Conservation (phyloP, 2,329 filamentous ascomycete genomes). For the Curvularia sp. region DNA sequence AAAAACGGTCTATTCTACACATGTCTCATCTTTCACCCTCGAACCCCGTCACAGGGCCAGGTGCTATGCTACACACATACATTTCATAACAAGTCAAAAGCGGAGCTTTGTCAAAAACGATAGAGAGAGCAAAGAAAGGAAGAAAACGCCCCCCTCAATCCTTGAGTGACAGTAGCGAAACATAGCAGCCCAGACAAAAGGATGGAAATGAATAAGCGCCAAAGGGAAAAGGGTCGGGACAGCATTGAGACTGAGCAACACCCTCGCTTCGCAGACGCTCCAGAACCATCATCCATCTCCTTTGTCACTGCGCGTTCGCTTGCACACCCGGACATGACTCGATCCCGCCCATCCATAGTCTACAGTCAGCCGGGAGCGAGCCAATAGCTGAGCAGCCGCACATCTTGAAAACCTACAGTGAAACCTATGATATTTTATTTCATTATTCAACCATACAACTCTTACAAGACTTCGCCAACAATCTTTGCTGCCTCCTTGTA, state of each 20-base stretch:
- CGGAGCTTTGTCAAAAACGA: slow-evolving; percentile 17
- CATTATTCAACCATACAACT: slow-evolving; percentile 23
- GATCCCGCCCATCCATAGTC: slow-evolving; percentile 5
- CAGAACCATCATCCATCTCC: neutral
- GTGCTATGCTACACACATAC: slow-evolving; percentile 27
- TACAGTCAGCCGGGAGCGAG: neutral
- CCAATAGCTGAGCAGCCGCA: slow-evolving; percentile 9
- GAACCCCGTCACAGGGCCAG: slow-evolving; percentile 6
- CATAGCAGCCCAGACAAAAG: slow-evolving; percentile 24
- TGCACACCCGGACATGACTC: neutral
- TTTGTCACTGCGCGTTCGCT: neutral
- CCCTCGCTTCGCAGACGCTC: slow-evolving; percentile 11
- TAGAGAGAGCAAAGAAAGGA: neutral
- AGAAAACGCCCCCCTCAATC: slow-evolving; percentile 31
- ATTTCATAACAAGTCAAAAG: slow-evolving; percentile 14
- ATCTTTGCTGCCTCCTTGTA: slow-evolving; percentile 99
- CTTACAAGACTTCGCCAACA: slow-evolving; percentile 79
- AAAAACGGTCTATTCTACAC: slow-evolving; percentile 29
- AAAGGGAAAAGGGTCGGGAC: slow-evolving; percentile 21
- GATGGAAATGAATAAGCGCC: slow-evolving; percentile 32
- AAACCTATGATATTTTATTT: slow-evolving; percentile 11
- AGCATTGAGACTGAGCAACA: slow-evolving; percentile 28
- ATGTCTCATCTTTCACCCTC: slow-evolving; percentile 16
- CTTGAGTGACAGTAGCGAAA: slow-evolving; percentile 5
- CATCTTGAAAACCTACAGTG: slow-evolving; percentile 20